Percentiles rank a stretch among this genome's conserved stretches.
Evolutionary conservation across 768 basidiomycete genomes (phyloP).

Genomic region (Lactifluus pinguis): DNA sequence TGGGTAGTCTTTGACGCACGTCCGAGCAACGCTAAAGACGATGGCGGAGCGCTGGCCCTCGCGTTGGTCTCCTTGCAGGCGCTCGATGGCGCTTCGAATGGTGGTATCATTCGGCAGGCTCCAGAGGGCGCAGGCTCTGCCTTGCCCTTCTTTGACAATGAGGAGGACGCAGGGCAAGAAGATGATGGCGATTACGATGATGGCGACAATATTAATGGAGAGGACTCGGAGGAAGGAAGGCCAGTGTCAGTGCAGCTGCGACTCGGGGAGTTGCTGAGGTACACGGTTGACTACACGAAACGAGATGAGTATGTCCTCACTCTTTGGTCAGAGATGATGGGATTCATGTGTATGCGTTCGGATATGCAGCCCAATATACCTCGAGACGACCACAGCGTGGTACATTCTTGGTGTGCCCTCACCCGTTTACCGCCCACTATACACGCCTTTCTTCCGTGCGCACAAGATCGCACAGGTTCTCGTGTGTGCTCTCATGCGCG

Average conservation of each 20-base stretch:
- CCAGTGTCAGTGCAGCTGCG: slow-evolving; percentile 27
- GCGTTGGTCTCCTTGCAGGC: slow-evolving; percentile 39
- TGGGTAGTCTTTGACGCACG: slow-evolving; percentile 55
- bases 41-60: slow-evolving; percentile 24
- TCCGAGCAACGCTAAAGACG: neutral
- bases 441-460: slow-evolving; percentile 5
- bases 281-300: slow-evolving; percentile 42
- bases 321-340: neutral
- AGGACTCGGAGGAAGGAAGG: slow-evolving; percentile 18
- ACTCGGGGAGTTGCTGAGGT: slow-evolving; percentile 39
- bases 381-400: slow-evolving; percentile 31
- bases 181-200: slow-evolving; percentile 26
- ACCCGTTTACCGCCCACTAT: neutral
- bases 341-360: neutral
- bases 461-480: slow-evolving; percentile 10
- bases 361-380: slow-evolving; percentile 44
- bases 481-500: slow-evolving; percentile 6
- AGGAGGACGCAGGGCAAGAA: slow-evolving; percentile 25
- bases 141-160: slow-evolving; percentile 33
- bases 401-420: slow-evolving; percentile 3
- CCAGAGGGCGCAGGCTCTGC: slow-evolving; percentile 53
- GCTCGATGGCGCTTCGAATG: slow-evolving; percentile 34
- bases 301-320: slow-evolving; percentile 39
- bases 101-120: slow-evolving; percentile 22
- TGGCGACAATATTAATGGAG: slow-evolving; percentile 9